A percentile compares a stretch with the other conserved stretches of the same genome.
Evolutionary conservation across 768 basidiomycete species (phyloP).

Genomic region (Boletales sp.): DNA sequence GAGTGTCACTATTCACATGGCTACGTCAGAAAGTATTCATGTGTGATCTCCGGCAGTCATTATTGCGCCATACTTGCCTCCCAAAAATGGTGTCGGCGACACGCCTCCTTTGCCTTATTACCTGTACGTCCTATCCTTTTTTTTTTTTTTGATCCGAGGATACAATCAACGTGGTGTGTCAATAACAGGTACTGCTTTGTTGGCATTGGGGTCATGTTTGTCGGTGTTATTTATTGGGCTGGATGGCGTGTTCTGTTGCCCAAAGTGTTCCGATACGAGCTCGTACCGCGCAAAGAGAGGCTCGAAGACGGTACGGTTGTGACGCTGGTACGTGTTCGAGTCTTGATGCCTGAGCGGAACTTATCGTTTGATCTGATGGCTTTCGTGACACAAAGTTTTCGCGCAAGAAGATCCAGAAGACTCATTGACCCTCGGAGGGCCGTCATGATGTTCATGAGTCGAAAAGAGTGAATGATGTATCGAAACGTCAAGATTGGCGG

Average conservation of each 20-base stretch:
- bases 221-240: constrained; percentile 53
- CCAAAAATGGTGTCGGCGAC: constrained; percentile 52
- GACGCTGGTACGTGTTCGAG: constrained; percentile 38
- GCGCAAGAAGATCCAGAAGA: too few species aligned
- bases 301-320: constrained; percentile 54
- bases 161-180: constrained; percentile 29
- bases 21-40: constrained; percentile 31
- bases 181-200: constrained; percentile 47
- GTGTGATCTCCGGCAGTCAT: constrained; percentile 27
- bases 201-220: constrained; percentile 44
- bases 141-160: not conserved
- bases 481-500: too few species aligned
- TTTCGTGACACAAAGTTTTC: too few species aligned
- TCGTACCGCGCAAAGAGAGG: constrained; percentile 46
- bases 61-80: constrained; percentile 51
- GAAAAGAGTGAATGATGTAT: too few species aligned
- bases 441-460: too few species aligned
- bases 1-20: constrained; percentile 14
- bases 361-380: too few species aligned
- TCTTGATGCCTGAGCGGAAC: too few species aligned
- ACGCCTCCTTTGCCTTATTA: constrained; percentile 61
- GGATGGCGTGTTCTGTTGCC: constrained; percentile 51
- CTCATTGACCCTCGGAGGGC: too few species aligned
- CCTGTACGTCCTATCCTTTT: constrained; percentile 27
- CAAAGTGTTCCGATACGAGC: constrained; percentile 43